phyloP scores from a whole-genome alignment of 2,329 filamentous ascomycete species.

The Talaromyces pinophilus region DNA sequence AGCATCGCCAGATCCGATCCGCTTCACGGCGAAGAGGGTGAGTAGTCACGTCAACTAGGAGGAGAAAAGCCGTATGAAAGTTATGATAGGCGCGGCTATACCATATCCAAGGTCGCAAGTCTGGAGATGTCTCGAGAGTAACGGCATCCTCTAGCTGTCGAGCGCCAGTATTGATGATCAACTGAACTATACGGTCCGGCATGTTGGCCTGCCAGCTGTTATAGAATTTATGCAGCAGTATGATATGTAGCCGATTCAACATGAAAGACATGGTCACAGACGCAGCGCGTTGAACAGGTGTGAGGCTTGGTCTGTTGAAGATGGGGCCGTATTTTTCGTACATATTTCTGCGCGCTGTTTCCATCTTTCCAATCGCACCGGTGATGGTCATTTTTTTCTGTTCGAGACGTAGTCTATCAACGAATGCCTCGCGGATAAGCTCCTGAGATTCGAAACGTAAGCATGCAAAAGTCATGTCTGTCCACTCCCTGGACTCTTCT shows the following conservation, averaged over 20 bases:
- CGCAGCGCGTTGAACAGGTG: slow-evolving; percentile 63
- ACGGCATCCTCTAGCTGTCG: slow-evolving; percentile 58
- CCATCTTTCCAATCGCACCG: slow-evolving; percentile 66
- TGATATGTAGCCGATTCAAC: slow-evolving; percentile 63
- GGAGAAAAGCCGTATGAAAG: slow-evolving; percentile 68
- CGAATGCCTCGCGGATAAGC: slow-evolving; percentile 69
- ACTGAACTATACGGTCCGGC: slow-evolving; percentile 60
- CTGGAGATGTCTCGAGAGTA: slow-evolving; percentile 55
- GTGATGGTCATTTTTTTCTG: slow-evolving; percentile 63
- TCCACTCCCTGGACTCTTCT: slow-evolving; percentile 55
- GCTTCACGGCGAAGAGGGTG: slow-evolving; percentile 60
- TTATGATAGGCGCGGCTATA: slow-evolving; percentile 71
- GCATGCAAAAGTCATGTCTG: slow-evolving; percentile 65
- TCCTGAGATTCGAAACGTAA: slow-evolving; percentile 74
- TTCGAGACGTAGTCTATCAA: slow-evolving; percentile 67
- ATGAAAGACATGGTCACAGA: slow-evolving; percentile 66
- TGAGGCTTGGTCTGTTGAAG: slow-evolving; percentile 55
- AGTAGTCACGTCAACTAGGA: slow-evolving; percentile 67
- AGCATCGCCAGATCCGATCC: slow-evolving; percentile 67
- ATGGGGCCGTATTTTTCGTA: slow-evolving; percentile 66
- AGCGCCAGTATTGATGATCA: slow-evolving; percentile 64
- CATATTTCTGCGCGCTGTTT: slow-evolving; percentile 66
- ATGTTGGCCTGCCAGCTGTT: slow-evolving; percentile 39
- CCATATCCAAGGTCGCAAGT: slow-evolving; percentile 65
- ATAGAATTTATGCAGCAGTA: slow-evolving; percentile 69